A percentile compares a stretch with the other conserved stretches of the same genome.
Conservation (phyloP, 2,329 filamentous ascomycete genomes). For the Fusarium sp. region DNA sequence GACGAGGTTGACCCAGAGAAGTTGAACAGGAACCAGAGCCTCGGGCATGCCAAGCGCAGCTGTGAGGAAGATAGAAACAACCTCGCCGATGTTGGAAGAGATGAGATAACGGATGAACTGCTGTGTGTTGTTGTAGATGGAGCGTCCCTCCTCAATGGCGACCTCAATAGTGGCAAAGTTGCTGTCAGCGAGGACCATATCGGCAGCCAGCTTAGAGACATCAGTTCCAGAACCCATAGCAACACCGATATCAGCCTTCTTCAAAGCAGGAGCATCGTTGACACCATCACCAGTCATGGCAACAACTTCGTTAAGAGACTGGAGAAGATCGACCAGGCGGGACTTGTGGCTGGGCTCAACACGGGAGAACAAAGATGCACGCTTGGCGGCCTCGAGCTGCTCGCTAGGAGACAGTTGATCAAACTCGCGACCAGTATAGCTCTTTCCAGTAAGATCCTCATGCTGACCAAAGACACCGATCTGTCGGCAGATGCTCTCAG, state of each 20-base stretch:
- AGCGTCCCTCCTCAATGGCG: conserved; percentile 95
- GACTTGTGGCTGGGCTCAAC: conserved; percentile 97
- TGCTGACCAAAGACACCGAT: conserved; percentile 89
- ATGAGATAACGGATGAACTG: conserved; percentile 99
- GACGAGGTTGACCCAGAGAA: conserved; percentile 98
- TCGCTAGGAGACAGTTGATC: conserved; percentile 83
- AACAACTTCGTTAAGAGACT: conserved; percentile 92
- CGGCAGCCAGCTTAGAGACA: conserved; percentile 93
- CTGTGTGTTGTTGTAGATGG: conserved; percentile 99
- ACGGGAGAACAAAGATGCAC: conserved; percentile 91
- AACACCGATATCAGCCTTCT: conserved; percentile 98
- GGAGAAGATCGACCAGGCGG: conserved; percentile 95
- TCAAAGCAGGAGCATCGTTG: conserved; percentile 96
- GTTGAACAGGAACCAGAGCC: conserved; percentile 94
- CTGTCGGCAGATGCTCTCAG: conserved; percentile 96
- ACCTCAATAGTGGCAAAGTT: conserved; percentile 98
- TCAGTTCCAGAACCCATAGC: conserved; percentile 99
- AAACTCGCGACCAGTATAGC: conserved; percentile 94
- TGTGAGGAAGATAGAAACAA: conserved; percentile 98
- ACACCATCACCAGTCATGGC: conserved; percentile 99
- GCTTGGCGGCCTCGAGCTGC: conserved; percentile 85
- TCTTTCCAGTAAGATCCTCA: conserved; percentile 90
- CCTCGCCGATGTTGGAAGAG: conserved; percentile 98
- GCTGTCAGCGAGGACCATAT: conserved; percentile 98
- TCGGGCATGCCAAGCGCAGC: conserved; percentile 97